Conservation (phyloP, 83 land plant species). For the Picea engelmannii region DNA sequence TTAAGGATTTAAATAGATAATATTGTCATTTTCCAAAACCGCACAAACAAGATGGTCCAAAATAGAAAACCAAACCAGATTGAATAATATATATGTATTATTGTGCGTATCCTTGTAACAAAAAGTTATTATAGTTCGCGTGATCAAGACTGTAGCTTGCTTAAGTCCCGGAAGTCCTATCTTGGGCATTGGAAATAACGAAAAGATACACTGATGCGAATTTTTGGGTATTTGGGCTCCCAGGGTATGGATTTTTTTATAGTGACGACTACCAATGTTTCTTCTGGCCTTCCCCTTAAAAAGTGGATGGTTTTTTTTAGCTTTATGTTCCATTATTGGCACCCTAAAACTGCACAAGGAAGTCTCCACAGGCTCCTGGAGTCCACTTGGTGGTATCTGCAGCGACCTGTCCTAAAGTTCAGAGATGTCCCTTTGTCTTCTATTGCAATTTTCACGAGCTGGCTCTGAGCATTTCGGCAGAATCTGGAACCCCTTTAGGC, state of each 20-base stretch:
- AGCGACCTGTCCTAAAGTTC: background rate
- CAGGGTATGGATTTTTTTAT: background rate
- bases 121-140: background rate
- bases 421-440: conserved; percentile 9
- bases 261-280: background rate
- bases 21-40: background rate
- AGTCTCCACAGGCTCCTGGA: background rate
- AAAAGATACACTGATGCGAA: background rate
- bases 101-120: background rate
- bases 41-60: background rate
- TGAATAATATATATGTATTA: background rate
- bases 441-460: background rate
- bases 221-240: conserved; percentile 2
- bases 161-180: conserved; percentile 4
- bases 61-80: background rate
- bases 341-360: too few relatives aligned
- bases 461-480: too few relatives aligned
- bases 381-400: background rate
- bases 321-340: background rate
- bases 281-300: background rate
- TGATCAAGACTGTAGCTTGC: conserved; percentile 1
- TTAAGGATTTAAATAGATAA: too few relatives aligned
- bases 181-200: conserved; percentile 8
- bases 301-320: background rate
- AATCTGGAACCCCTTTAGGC: background rate